Conservation (phyloP, 2,329 filamentous ascomycete species). For the Fusarium ambrosium region DNA sequence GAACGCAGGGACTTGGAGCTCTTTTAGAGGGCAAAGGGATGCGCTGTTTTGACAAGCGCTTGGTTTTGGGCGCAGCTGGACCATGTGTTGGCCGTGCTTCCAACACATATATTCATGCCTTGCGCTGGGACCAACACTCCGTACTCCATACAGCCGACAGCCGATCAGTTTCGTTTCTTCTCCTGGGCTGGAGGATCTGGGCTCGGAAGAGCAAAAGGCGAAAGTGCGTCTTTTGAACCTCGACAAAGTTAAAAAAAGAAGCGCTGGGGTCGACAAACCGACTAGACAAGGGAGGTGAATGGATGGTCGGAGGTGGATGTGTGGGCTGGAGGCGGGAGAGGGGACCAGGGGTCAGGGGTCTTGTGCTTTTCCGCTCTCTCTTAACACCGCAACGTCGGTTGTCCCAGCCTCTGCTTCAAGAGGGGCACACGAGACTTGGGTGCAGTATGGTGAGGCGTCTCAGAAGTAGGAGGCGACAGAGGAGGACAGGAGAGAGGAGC, state of each 20-base stretch:
- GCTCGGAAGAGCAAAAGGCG: not conserved
- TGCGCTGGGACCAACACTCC: conserved; percentile 27
- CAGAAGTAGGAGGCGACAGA: conserved; percentile 11
- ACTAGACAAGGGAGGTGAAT: not conserved
- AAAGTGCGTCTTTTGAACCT: not conserved
- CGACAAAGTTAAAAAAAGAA: conserved; percentile 37
- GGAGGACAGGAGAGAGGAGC: not conserved
- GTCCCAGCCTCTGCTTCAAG: conserved; percentile 40
- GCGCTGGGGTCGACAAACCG: not conserved
- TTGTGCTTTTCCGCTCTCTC: conserved; percentile 3
- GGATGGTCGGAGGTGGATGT: conserved; percentile 18
- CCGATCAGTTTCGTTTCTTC: conserved; percentile 4
- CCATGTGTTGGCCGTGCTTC: conserved; percentile 11
- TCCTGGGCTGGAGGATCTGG: not conserved
- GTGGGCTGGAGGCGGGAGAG: conserved; percentile 25
- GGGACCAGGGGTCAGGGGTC: conserved; percentile 32
- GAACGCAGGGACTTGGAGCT: conserved; percentile 12
- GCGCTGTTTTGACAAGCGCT: conserved; percentile 37
- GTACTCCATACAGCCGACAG: not conserved
- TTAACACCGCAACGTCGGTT: conserved; percentile 35
- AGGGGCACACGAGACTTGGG: conserved; percentile 18
- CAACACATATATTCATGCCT: not conserved
- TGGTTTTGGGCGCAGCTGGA: conserved; percentile 21
- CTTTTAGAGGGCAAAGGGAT: conserved; percentile 14
- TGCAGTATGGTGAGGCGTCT: conserved; percentile 20